phyloP scores from a whole-genome alignment of 441 rosid species.

The Pelargonium myrrhifolium region DNA sequence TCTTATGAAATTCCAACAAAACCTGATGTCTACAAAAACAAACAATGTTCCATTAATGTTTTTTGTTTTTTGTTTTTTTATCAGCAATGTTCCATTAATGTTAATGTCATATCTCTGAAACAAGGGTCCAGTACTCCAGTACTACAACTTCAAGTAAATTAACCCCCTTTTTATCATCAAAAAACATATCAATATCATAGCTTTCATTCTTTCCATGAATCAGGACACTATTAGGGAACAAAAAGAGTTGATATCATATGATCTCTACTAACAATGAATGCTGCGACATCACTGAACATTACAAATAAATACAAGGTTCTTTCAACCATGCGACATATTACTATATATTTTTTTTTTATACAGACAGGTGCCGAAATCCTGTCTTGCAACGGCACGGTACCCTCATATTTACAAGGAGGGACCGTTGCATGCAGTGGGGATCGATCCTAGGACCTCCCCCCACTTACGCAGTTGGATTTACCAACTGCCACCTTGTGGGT shows the following conservation, averaged over 20 bases:
- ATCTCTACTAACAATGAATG: background rate
- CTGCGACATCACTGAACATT: background rate
- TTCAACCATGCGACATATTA: background rate
- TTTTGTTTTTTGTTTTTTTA: too few relatives aligned
- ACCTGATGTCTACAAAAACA: background rate
- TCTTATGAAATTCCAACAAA: background rate
- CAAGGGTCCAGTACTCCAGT: background rate
- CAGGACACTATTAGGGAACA: background rate
- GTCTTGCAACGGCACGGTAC: too few relatives aligned
- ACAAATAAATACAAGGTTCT: background rate
- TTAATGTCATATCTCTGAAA: background rate
- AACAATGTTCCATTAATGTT: background rate
- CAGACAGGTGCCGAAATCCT: too few relatives aligned
- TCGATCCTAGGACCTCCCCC: too few relatives aligned
- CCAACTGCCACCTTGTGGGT: too few relatives aligned
- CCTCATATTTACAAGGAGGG: too few relatives aligned
- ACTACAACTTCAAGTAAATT: background rate
- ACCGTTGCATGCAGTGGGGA: too few relatives aligned
- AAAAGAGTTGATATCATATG: background rate
- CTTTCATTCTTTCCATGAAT: background rate
- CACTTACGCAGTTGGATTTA: too few relatives aligned
- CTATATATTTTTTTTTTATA: too few relatives aligned
- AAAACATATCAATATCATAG: background rate
- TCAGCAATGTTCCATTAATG: too few relatives aligned
- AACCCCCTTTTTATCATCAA: background rate